Base-by-base conservation (phyloP, 2,329 filamentous ascomycete species). In the Penicillium sp. region DNA sequence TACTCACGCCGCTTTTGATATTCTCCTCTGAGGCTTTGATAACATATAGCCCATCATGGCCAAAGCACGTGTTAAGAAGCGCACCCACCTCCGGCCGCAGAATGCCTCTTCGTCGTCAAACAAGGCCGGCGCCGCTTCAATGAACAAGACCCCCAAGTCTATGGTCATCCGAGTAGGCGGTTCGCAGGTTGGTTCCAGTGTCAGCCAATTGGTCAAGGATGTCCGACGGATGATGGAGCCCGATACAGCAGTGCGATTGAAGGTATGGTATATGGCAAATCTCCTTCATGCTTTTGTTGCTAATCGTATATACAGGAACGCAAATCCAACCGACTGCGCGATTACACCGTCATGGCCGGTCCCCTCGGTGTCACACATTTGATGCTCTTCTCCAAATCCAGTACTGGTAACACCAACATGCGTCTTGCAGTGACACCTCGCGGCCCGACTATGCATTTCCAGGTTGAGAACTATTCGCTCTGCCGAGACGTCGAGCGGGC, bases 101-200 rank as follows among this genome's bases (percentile, higher is more conserved):
- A 84, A 85, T 67, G 83, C 67, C 68, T 80, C 68, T 67, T 78
- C 62, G 63, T 81, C 69, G 54, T 72, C 71, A 50, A 83, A 83
- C 53, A 83, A 83, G 62, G 79, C 82, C 44, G 83, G 85, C 56
- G 86, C 87, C 75, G 83, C 85, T 57, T 84, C 87, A 25, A 82
- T 80, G 58, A 81, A 84, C 53, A 86, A 87, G 63, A 83, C 87
- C 51, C 95, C 95, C 33, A 97, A 97, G 83, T 96, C 90, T 74
- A 97, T 99, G 93, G 93, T 99, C 57, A 96, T 99, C 76, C 91
- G 95, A 66, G 93, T 97, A 69, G 95, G 95, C 68, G 93, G 93
- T 67, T 90, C 92, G 69, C 91, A 97, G 72, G 92, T 99, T 52
- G 95, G 95, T 57, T 86, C 91, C 58, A 96, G 90, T 74, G 85